Percentiles rank a stretch among this genome's conserved stretches.
phyloP scores from a whole-genome alignment of 129 eudicot species.

The Sambucus nigra region DNA sequence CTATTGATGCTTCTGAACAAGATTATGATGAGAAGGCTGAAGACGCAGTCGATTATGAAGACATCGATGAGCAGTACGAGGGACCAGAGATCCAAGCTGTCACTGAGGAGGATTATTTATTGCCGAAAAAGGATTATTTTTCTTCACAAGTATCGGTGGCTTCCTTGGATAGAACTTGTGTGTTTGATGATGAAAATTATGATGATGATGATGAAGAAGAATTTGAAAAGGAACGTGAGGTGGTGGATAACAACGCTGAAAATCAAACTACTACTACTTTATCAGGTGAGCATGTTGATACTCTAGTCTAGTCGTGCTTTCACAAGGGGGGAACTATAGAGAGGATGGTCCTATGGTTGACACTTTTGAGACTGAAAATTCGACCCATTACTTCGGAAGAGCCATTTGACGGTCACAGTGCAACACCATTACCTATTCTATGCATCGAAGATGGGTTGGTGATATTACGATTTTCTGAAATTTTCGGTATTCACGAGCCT shows the following conservation, averaged over 20 bases:
- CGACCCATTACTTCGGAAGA: slow-evolving; percentile 29
- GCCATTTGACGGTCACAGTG: slow-evolving; percentile 25
- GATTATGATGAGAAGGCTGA: slow-evolving; percentile 93
- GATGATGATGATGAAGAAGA: slow-evolving; percentile 82
- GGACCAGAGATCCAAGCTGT: slow-evolving; percentile 90
- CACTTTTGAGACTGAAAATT: slow-evolving; percentile 30
- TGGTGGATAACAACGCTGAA: slow-evolving; percentile 31
- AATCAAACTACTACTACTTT: slow-evolving; percentile 18
- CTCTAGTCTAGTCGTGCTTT: slow-evolving; percentile 16
- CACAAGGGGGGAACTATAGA: too few species aligned
- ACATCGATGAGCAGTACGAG: slow-evolving; percentile 89
- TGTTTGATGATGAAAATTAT: slow-evolving; percentile 92
- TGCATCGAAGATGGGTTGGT: slow-evolving; percentile 75
- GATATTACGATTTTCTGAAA: slow-evolving; percentile 81
- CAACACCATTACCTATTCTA: slow-evolving; percentile 68
- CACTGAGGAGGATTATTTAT: slow-evolving; percentile 80
- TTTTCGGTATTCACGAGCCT: slow-evolving; percentile 76
- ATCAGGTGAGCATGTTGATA: slow-evolving; percentile 32
- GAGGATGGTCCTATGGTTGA: slow-evolving; percentile 24
- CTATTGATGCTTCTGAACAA: slow-evolving; percentile 76
- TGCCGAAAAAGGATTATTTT: slow-evolving; percentile 63
- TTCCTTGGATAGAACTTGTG: slow-evolving; percentile 39
- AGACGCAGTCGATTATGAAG: slow-evolving; percentile 96
- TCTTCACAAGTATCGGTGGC: slow-evolving; percentile 35
- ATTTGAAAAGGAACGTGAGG: slow-evolving; percentile 38